Evolutionary conservation across 2,329 filamentous ascomycete species (phyloP).

Genomic region (Clarireedia monteithiana): DNA sequence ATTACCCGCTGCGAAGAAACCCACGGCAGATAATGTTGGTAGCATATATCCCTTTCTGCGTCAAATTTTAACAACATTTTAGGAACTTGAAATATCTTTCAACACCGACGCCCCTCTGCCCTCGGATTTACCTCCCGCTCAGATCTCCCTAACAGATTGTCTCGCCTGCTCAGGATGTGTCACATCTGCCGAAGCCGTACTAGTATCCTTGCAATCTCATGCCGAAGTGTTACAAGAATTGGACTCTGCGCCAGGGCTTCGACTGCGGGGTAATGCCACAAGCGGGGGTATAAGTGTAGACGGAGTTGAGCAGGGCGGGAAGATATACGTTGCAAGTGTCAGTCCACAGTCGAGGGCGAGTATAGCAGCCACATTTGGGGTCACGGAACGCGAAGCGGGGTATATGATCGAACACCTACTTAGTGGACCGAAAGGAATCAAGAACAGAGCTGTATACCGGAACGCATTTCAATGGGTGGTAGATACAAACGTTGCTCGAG

Average conservation of each 20-base stretch:
- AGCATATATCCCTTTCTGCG: not conserved
- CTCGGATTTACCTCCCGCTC: slow-evolving; percentile 59
- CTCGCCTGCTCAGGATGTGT: slow-evolving; percentile 97
- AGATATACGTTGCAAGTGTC: slow-evolving; percentile 86
- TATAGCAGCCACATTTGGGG: slow-evolving; percentile 73
- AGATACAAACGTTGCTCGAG: slow-evolving; percentile 78
- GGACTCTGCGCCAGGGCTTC: slow-evolving; percentile 52
- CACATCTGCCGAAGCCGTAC: slow-evolving; percentile 93
- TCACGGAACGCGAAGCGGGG: slow-evolving; percentile 66
- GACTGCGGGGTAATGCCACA: slow-evolving; percentile 16
- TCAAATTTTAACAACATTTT: not conserved
- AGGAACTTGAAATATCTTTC: slow-evolving; percentile 76
- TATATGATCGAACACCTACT: slow-evolving; percentile 79
- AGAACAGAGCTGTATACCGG: slow-evolving; percentile 59
- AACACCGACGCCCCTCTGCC: slow-evolving; percentile 64
- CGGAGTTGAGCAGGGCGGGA: slow-evolving; percentile 49
- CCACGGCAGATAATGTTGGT: slow-evolving; percentile 38
- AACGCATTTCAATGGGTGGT: slow-evolving; percentile 84
- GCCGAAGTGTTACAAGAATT: slow-evolving; percentile 80
- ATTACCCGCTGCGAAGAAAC: slow-evolving; percentile 55
- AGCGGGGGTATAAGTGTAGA: slow-evolving; percentile 36
- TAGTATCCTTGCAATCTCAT: slow-evolving; percentile 91
- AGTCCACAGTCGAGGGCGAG: slow-evolving; percentile 87
- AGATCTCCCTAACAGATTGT: slow-evolving; percentile 95
- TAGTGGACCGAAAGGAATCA: slow-evolving; percentile 60